Evolutionary conservation across 768 basidiomycete genomes (phyloP).

Genomic region (Hirschioporus abietinus): DNA sequence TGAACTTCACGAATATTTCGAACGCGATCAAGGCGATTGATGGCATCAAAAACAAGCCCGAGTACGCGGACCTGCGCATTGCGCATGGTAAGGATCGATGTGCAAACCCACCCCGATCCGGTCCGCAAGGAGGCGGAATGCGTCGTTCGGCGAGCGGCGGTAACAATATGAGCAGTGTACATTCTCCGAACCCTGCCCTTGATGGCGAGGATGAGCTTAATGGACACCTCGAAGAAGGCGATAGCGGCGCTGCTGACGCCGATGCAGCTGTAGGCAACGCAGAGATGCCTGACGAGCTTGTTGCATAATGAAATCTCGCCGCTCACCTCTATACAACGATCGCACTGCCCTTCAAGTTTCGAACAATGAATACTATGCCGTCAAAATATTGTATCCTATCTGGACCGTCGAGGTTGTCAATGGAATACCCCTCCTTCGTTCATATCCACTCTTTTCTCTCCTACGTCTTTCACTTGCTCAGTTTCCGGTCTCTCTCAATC

Average conservation of each 20-base stretch:
- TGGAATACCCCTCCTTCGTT: constrained; percentile 14
- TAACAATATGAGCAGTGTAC: neutral
- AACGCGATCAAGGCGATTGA: constrained; percentile 99
- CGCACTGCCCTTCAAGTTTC: constrained; percentile 6
- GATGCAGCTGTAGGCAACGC: constrained; percentile 13
- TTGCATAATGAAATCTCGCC: constrained; percentile 14
- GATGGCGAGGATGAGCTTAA: constrained; percentile 20
- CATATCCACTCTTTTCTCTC: constrained; percentile 22
- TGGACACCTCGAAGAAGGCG: constrained; percentile 14
- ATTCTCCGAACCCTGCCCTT: constrained; percentile 15
- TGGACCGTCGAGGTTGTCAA: constrained; percentile 27
- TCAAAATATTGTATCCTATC: constrained; percentile 11
- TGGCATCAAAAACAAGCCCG: constrained; percentile 84
- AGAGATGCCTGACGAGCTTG: constrained; percentile 11
- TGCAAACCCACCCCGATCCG: constrained; percentile 85
- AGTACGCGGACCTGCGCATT: constrained; percentile 85
- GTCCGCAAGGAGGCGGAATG: constrained; percentile 63
- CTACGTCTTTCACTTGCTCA: constrained; percentile 20
- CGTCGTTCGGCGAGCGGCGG: constrained; percentile 23
- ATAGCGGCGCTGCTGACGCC: constrained; percentile 14
- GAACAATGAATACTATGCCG: neutral
- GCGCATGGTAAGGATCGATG: constrained; percentile 96
- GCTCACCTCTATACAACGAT: constrained; percentile 13
- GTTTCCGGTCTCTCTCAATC: constrained; percentile 10
- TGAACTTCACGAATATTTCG: constrained; percentile 92